These are phyloP conservation scores for Pyricularia grisea DNA, from an alignment of 2,329 filamentous ascomycete genomes.

Conservation along the genomic window DNA sequence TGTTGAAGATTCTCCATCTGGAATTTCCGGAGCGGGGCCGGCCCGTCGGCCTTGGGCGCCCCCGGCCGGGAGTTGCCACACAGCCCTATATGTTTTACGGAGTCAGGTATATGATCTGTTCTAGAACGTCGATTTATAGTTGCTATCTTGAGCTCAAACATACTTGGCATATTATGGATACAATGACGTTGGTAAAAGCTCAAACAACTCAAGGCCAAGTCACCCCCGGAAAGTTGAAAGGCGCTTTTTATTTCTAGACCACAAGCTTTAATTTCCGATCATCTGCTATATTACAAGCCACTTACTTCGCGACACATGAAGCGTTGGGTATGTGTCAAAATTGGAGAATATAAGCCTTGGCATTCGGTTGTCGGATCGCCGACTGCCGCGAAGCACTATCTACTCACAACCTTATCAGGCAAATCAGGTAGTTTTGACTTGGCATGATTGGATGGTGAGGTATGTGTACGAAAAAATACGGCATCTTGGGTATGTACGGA, in stretches of 20 bases:
- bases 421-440: background rate
- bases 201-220: background rate
- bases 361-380: background rate
- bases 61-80: background rate
- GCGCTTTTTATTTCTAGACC: background rate
- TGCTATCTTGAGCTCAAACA: background rate
- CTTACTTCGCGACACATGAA: background rate
- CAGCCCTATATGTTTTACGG: background rate
- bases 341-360: background rate
- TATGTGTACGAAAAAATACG: too few relatives aligned
- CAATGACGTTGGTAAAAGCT: background rate
- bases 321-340: background rate
- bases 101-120: background rate
- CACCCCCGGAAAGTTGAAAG: background rate
- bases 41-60: background rate
- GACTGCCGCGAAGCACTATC: background rate
- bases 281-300: background rate
- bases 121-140: background rate
- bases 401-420: background rate
- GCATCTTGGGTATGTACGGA: too few relatives aligned
- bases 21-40: background rate
- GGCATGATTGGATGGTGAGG: background rate
- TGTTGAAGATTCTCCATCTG: background rate
- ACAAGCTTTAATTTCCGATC: background rate
- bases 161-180: background rate